A percentile compares a stretch with the other conserved stretches of the same genome.
Conservation (phyloP, 176 grass and related monocot species). For the Ampelocalamus luodianensis region DNA sequence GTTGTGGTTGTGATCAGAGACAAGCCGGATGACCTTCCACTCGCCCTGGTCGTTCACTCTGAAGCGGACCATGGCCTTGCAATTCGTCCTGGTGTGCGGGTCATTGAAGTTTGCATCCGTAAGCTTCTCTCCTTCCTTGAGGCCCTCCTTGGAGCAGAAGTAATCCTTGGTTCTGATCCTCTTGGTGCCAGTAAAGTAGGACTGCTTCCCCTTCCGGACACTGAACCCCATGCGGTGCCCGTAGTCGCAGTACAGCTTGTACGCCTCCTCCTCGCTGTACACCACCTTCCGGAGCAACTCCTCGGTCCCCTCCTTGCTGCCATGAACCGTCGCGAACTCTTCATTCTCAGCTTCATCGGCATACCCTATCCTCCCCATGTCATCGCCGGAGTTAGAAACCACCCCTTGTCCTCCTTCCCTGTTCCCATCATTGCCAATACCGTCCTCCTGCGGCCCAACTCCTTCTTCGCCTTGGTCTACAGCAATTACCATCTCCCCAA, state of each 20-base stretch:
- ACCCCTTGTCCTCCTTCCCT: background rate
- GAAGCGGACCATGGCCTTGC: constrained; percentile 81
- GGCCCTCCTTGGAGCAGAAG: constrained; percentile 86
- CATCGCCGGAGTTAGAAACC: constrained; percentile 37
- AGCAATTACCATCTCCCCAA: background rate
- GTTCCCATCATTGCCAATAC: background rate
- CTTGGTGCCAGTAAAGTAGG: constrained; percentile 83
- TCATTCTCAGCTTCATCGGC: constrained; percentile 48
- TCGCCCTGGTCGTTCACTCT: constrained; percentile 64
- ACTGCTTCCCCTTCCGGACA: constrained; percentile 82
- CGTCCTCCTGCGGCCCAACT: background rate
- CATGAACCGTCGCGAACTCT: constrained; percentile 43
- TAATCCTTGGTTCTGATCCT: constrained; percentile 83
- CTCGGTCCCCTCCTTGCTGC: constrained; percentile 54
- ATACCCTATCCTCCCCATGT: constrained; percentile 22
- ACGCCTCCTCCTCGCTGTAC: constrained; percentile 72
- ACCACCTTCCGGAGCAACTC: constrained; percentile 67
- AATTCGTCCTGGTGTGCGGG: constrained; percentile 77
- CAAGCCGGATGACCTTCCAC: constrained; percentile 74
- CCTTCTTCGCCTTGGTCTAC: background rate
- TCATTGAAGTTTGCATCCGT: constrained; percentile 69
- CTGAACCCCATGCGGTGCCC: constrained; percentile 85
- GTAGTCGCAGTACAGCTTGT: constrained; percentile 85
- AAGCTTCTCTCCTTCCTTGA: constrained; percentile 72
- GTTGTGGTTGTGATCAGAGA: constrained; percentile 79